These are phyloP conservation scores for Solanum arcanum DNA, from an alignment of 257 asterid species.

Conservation along the genomic window DNA sequence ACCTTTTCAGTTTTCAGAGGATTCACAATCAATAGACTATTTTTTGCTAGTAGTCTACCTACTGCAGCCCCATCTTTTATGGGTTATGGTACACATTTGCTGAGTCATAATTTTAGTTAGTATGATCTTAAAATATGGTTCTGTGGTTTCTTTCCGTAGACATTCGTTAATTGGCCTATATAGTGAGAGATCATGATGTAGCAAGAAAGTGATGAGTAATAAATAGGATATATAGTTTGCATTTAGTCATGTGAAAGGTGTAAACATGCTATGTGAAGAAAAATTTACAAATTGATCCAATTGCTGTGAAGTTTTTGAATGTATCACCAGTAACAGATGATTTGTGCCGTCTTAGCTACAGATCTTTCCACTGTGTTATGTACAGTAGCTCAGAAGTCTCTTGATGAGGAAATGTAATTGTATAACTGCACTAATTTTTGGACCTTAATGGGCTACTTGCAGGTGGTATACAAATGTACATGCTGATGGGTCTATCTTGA, in stretches of 20 bases:
- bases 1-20: background rate
- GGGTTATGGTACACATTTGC: background rate
- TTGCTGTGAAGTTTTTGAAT: background rate
- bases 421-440: background rate
- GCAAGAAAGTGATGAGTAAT: background rate
- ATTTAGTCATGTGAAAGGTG: background rate
- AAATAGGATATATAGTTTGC: background rate
- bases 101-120: background rate
- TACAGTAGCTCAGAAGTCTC: background rate
- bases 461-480: conserved; percentile 99
- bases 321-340: background rate
- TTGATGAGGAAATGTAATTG: background rate
- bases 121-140: background rate
- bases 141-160: background rate
- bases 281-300: background rate
- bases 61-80: background rate
- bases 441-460: conserved; percentile 15
- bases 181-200: background rate
- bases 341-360: background rate
- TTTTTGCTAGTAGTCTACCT: background rate
- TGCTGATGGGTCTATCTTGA: conserved; percentile 81
- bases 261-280: background rate
- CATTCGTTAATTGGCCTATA: background rate
- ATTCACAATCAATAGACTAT: background rate
- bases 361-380: background rate